Percentiles rank a stretch among this genome's conserved stretches.
Evolutionary conservation across 768 basidiomycete species (phyloP).

Genomic region (Chalciporus piperatus): DNA sequence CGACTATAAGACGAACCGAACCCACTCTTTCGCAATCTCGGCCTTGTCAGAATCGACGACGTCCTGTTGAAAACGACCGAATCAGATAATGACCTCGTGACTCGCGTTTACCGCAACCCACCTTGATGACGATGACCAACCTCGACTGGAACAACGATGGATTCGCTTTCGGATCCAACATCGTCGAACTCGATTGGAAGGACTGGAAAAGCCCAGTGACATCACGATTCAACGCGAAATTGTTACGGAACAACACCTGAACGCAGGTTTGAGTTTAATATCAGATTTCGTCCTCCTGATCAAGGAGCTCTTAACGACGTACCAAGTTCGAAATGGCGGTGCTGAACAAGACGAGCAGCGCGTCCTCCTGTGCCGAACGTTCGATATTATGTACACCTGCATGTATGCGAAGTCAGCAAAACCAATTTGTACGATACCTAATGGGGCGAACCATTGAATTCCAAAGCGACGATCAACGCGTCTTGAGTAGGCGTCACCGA

Average conservation of each 20-base stretch:
- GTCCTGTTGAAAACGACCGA: conserved; percentile 43
- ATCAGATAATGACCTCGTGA: not conserved
- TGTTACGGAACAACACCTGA: conserved; percentile 64
- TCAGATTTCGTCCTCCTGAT: not conserved
- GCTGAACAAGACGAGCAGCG: conserved; percentile 61
- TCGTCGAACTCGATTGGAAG: conserved; percentile 55
- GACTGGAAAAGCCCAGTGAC: conserved; percentile 61
- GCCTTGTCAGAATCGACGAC: conserved; percentile 59
- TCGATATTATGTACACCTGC: conserved; percentile 62
- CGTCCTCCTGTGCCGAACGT: conserved; percentile 61
- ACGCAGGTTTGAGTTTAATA: no score
- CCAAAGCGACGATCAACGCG: conserved; percentile 52
- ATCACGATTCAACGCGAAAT: conserved; percentile 59
- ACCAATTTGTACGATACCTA: not conserved
- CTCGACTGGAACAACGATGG: conserved; percentile 58
- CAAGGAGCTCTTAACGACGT: conserved; percentile 29
- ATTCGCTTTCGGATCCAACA: conserved; percentile 57
- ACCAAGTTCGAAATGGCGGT: conserved; percentile 65
- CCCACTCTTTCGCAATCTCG: conserved; percentile 59
- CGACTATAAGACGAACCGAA: not conserved
- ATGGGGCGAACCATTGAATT: conserved; percentile 51
- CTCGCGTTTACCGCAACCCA: conserved; percentile 1
- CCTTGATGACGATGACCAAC: conserved; percentile 64
- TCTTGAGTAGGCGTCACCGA: conserved; percentile 60
- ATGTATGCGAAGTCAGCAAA: not conserved